Conservation (phyloP, 2,329 filamentous ascomycete species). For the Exophiala spinifera region DNA sequence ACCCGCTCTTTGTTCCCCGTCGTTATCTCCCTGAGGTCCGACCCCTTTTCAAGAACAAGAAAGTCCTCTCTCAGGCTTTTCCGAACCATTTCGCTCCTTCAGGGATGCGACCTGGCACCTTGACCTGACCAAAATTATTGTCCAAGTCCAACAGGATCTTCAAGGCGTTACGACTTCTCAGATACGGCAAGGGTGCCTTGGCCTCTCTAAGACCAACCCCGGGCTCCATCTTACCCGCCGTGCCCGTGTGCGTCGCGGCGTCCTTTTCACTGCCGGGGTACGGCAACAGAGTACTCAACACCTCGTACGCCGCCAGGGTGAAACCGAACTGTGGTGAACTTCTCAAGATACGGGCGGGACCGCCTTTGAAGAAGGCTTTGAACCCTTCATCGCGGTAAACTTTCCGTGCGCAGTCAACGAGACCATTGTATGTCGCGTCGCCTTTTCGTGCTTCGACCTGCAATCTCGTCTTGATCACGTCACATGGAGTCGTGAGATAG, state of each 20-base stretch:
- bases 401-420: conserved; percentile 79
- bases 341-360: conserved; percentile 88
- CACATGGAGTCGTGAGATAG: conserved; percentile 94
- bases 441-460: conserved; percentile 98
- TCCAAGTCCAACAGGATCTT: conserved; percentile 95
- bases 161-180: conserved; percentile 80
- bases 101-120: conserved; percentile 44
- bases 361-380: conserved; percentile 97
- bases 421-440: conserved; percentile 79
- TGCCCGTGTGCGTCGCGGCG: conserved; percentile 50
- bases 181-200: conserved; percentile 61
- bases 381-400: conserved; percentile 90
- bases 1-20: too few species aligned
- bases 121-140: conserved; percentile 80
- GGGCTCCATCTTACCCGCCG: conserved; percentile 61
- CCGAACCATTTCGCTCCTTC: conserved; percentile 27
- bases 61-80: too few species aligned
- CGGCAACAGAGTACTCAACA: conserved; percentile 77
- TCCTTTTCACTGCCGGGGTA: conserved; percentile 62
- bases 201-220: conserved; percentile 63
- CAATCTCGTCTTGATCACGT: conserved; percentile 98
- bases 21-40: too few species aligned
- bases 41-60: neutral
- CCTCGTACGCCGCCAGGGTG: conserved; percentile 91
- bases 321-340: conserved; percentile 98